A percentile compares a stretch with the other conserved stretches of the same genome.
Conservation (phyloP, 2,329 filamentous ascomycete genomes). For the Endoconidiophora laricicola region DNA sequence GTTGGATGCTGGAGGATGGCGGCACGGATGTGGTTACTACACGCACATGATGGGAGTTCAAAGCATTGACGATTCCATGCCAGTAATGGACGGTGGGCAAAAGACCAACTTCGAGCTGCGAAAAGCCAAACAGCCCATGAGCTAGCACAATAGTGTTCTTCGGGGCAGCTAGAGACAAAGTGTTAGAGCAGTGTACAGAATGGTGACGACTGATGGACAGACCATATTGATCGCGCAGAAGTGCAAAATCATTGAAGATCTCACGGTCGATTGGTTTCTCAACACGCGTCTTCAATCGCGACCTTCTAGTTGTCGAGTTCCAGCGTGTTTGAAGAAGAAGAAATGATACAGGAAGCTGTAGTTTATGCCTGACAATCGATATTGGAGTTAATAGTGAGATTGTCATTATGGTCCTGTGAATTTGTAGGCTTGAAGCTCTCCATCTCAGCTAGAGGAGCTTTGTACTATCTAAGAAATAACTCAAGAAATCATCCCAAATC, state of each 20-base stretch:
- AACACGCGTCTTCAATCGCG: neutral
- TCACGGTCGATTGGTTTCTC: constrained; percentile 10
- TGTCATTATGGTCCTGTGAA: too few relatives aligned
- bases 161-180: constrained; percentile 20
- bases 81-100: constrained; percentile 44
- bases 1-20: constrained; percentile 42
- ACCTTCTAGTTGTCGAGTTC: neutral
- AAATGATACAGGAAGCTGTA: neutral
- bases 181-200: neutral
- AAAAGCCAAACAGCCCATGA: constrained; percentile 48
- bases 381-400: too few relatives aligned
- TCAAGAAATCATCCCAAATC: too few relatives aligned
- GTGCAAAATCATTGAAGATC: constrained; percentile 12
- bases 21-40: constrained; percentile 47
- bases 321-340: too few relatives aligned
- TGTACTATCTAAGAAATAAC: too few relatives aligned
- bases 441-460: too few relatives aligned
- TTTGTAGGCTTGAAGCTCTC: too few relatives aligned
- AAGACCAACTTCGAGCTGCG: constrained; percentile 35
- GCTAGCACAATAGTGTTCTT: constrained; percentile 47
- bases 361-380: neutral
- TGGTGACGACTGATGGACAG: neutral
- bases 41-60: constrained; percentile 33
- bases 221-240: constrained; percentile 10
- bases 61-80: constrained; percentile 44